Evolutionary conservation across 2,329 filamentous ascomycete genomes (phyloP).

Genomic region (Epicoccum nigrum): DNA sequence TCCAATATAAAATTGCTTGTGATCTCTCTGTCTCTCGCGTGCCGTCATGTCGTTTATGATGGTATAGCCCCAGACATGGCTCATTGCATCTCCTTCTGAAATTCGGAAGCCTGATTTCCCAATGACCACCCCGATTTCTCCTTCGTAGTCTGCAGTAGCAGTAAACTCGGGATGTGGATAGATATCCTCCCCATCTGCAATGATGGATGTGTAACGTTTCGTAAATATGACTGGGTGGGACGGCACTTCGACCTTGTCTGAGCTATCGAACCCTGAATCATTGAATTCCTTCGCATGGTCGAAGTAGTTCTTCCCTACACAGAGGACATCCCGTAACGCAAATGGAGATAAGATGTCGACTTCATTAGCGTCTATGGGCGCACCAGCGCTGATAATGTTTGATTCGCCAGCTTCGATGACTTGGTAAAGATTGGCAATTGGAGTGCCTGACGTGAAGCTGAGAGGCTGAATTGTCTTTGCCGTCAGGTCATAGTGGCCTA

Average conservation of each 20-base stretch:
- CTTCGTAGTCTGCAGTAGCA: conserved; percentile 60
- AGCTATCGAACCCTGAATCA: conserved; percentile 60
- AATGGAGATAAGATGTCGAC: conserved; percentile 57
- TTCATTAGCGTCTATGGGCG: conserved; percentile 41
- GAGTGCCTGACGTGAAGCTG: conserved; percentile 55
- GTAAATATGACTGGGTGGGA: conserved; percentile 64
- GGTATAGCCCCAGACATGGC: conserved; percentile 63
- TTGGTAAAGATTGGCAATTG: conserved; percentile 56
- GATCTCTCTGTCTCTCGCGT: conserved; percentile 41
- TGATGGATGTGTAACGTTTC: conserved; percentile 60
- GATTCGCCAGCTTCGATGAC: conserved; percentile 56
- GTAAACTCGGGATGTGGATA: conserved; percentile 57
- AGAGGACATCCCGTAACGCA: conserved; percentile 58
- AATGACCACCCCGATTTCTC: conserved; percentile 63
- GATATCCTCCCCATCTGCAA: conserved; percentile 57
- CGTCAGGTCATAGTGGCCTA: conserved; percentile 53
- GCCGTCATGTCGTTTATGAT: conserved; percentile 53
- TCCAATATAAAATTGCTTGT: conserved; percentile 66
- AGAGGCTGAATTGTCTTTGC: conserved; percentile 52
- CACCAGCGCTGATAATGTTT: conserved; percentile 46
- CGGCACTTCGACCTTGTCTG: conserved; percentile 60
- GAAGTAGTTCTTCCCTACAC: conserved; percentile 63
- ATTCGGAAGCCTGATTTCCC: conserved; percentile 57
- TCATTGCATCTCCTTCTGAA: conserved; percentile 53
- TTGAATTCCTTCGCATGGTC: conserved; percentile 66